Base-by-base conservation (phyloP, 2,329 filamentous ascomycete genomes). In the Xylaria sp. region DNA sequence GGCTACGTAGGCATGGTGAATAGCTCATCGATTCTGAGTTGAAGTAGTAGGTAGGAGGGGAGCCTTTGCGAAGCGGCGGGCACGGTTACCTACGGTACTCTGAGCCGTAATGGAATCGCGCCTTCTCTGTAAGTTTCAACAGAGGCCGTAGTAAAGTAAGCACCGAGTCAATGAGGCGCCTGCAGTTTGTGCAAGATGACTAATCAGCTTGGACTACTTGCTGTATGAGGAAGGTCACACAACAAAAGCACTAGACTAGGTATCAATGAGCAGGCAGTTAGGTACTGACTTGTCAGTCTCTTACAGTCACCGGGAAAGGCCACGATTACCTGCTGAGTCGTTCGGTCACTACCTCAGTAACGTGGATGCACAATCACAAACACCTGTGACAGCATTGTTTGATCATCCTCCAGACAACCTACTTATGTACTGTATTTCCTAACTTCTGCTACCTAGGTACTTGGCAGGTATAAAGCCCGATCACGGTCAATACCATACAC, bases 151-250 rank as follows among this genome's bases (percentile, higher is more conserved):
- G n/a, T n/a, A n/a, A n/a, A n/a, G n/a, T n/a, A n/a, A n/a, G n/a
- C n/a, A n/a, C n/a, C n/a, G n/a, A n/a, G n/a, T n/a, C n/a, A n/a
- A n/a, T n/a, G n/a, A n/a, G n/a, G n/a, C n/a, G n/a, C n/a, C n/a
- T 31, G 9, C 28, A 31, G 28, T 31, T 4, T 31, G 4, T 25
- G 17, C n/a, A 17, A 15, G 19, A 57, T 35, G n/a, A 42, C 31
- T 21, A 33, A 28, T 25, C 23, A 37, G 51, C 17, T 42, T 56
- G 43, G 46, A 31, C 28, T 28, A 28, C 42, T 43, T 64, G 42
- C 69, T 63, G 57, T 61, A 70, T 70, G 57, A 67, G 70, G 69
- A 71, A 72, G 70, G 70, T 71, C 63, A 54, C 55, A 42, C 25
- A 23, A 54, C 17, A n/a, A 35, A 21, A 40, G 53, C 31, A 25